These are phyloP conservation scores for Yamadazyma sp. DNA, from an alignment of 805 yeast species.

Conservation along the genomic window DNA sequence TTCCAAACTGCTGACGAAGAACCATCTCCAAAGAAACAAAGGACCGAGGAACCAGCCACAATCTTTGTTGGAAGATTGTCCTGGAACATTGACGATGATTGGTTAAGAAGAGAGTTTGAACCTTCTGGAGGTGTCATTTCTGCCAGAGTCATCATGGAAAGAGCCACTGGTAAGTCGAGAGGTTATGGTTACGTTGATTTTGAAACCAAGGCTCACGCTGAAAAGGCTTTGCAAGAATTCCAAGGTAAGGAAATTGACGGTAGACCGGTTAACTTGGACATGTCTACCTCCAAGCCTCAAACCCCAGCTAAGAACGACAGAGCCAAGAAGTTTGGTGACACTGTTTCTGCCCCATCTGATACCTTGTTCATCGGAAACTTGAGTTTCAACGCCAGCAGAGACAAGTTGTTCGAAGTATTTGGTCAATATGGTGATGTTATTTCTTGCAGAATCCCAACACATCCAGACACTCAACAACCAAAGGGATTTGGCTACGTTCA, in stretches of 20 bases:
- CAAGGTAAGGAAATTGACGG: constrained; percentile 97
- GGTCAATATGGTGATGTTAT: constrained; percentile 77
- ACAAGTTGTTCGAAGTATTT: constrained; percentile 69
- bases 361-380: constrained; percentile 95
- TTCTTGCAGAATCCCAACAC: constrained; percentile 94
- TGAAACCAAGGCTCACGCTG: constrained; percentile 71
- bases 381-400: constrained; percentile 86
- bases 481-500: constrained; percentile 99
- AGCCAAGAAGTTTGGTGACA: constrained; percentile 88
- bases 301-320: constrained; percentile 64
- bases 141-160: constrained; percentile 94
- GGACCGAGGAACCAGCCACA: constrained; percentile 74
- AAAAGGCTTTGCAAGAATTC: constrained; percentile 77
- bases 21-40: constrained; percentile 53
- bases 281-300: constrained; percentile 81
- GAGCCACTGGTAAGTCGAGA: constrained; percentile 88
- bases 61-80: constrained; percentile 96
- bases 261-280: constrained; percentile 90
- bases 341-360: constrained; percentile 89
- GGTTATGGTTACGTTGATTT: constrained; percentile 99
- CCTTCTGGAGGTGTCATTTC: constrained; percentile 73
- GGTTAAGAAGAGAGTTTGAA: constrained; percentile 88
- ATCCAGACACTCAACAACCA: constrained; percentile 98
- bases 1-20: constrained; percentile 33
- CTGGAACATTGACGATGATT: constrained; percentile 94